phyloP scores from a whole-genome alignment of 345 rosid genomes.

The Populus alba region DNA sequence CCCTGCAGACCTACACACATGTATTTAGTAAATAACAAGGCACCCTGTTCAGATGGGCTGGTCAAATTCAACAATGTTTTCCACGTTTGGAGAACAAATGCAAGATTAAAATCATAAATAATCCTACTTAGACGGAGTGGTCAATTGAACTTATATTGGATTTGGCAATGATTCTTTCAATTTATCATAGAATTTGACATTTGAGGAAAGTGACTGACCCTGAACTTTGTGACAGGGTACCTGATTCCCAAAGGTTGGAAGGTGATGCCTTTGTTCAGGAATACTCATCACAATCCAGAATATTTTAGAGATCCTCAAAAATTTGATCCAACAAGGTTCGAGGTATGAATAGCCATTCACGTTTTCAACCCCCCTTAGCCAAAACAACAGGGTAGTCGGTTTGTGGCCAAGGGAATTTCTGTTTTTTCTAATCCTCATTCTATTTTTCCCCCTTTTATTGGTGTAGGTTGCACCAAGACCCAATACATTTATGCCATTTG shows the following conservation, averaged over 20 bases:
- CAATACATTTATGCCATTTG: conserved; percentile 74
- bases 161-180: not conserved
- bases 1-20: not conserved
- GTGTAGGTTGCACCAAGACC: conserved; percentile 55
- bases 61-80: not conserved
- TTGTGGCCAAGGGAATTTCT: not conserved
- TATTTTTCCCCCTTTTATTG: not conserved
- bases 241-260: conserved; percentile 83
- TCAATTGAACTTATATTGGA: not conserved
- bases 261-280: conserved; percentile 80
- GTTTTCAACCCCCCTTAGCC: not conserved
- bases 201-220: conserved; percentile 3
- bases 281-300: conserved; percentile 64
- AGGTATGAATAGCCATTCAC: conserved; percentile 37
- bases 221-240: conserved; percentile 42
- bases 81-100: not conserved
- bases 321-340: conserved; percentile 70
- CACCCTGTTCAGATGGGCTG: not conserved
- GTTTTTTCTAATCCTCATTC: not conserved
- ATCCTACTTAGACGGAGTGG: not conserved
- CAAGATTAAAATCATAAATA: not conserved
- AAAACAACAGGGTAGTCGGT: not conserved
- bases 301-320: conserved; percentile 57
- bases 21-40: not conserved
- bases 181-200: conserved; percentile 9